Percentiles rank a stretch among this genome's conserved stretches.
Evolutionary conservation across 1,284 basidiomycete genomes (phyloP).

Genomic region (Lignosus rhinocerotis): DNA sequence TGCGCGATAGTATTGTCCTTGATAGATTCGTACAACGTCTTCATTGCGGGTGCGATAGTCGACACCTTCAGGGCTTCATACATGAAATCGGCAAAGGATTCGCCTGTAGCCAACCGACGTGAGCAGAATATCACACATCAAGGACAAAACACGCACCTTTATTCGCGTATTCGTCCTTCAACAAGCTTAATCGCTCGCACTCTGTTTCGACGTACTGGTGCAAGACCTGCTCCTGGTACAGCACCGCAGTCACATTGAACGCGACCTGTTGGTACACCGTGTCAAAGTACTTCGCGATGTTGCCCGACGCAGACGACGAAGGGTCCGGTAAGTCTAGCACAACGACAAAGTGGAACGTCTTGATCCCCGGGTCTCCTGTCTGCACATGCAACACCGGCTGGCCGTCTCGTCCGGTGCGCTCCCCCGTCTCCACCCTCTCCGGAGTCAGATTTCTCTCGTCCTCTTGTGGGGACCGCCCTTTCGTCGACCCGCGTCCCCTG

Average conservation of each 20-base stretch:
- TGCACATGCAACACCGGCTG: not conserved
- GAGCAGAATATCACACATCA: not conserved
- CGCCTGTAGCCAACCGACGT: slow-evolving; percentile 39
- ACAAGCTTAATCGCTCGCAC: slow-evolving; percentile 63
- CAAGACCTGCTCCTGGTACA: slow-evolving; percentile 84
- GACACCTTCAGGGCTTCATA: slow-evolving; percentile 62
- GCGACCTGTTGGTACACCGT: slow-evolving; percentile 85
- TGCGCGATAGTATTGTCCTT: slow-evolving; percentile 73
- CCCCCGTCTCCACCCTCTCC: slow-evolving; percentile 19
- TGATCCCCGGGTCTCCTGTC: slow-evolving; percentile 52
- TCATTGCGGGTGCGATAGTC: slow-evolving; percentile 75
- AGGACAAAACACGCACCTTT: slow-evolving; percentile 47
- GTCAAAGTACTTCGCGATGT: slow-evolving; percentile 77
- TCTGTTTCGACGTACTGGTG: slow-evolving; percentile 82
- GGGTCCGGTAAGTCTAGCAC: slow-evolving; percentile 91
- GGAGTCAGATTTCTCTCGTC: slow-evolving; percentile 28
- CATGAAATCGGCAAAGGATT: slow-evolving; percentile 56
- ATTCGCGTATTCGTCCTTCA: slow-evolving; percentile 68
- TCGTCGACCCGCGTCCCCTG: slow-evolving; percentile 56
- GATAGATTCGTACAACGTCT: slow-evolving; percentile 72
- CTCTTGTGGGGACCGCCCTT: slow-evolving; percentile 32
- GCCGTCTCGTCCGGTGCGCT: not conserved
- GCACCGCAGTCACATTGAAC: slow-evolving; percentile 85
- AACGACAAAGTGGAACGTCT: slow-evolving; percentile 86
- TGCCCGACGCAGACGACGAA: slow-evolving; percentile 75